These are phyloP conservation scores for Populus pruinosa DNA, from an alignment of 345 rosid genomes.

Conservation along the genomic window DNA sequence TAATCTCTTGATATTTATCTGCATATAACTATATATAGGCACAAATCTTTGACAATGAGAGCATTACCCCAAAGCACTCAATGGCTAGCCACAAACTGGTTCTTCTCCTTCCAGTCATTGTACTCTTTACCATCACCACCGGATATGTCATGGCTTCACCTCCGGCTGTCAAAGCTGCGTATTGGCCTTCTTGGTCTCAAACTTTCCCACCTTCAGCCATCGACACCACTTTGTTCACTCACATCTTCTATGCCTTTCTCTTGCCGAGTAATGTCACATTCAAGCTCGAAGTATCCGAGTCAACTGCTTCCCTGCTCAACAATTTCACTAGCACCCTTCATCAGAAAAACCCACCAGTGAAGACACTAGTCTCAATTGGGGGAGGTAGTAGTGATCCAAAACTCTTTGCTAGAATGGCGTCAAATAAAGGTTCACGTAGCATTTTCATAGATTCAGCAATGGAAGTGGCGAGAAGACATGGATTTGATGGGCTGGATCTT, in stretches of 20 bases:
- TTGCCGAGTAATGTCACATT: constrained; percentile 22
- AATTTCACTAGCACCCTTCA: no score
- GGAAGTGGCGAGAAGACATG: no score
- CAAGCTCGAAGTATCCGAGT: constrained; percentile 27
- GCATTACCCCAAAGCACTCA: background rate
- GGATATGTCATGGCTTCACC: constrained; percentile 14
- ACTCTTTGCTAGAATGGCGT: no score
- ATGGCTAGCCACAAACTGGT: background rate
- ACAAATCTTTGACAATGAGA: background rate
- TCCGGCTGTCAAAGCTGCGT: constrained; percentile 42
- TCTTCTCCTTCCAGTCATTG: background rate
- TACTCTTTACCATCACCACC: background rate
- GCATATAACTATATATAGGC: background rate
- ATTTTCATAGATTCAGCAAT: no score
- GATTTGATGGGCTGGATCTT: no score
- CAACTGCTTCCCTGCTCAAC: constrained; percentile 13
- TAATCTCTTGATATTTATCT: background rate
- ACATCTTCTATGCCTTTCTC: constrained; percentile 45
- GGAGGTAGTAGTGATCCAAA: no score
- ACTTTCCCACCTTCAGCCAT: constrained; percentile 42
- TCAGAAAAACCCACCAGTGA: no score
- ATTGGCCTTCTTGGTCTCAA: constrained; percentile 45
- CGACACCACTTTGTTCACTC: constrained; percentile 42
- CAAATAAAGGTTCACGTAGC: no score
- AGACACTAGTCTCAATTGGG: no score